Conservation (phyloP, 2,329 filamentous ascomycete species). For the Anisogramma anomala region DNA sequence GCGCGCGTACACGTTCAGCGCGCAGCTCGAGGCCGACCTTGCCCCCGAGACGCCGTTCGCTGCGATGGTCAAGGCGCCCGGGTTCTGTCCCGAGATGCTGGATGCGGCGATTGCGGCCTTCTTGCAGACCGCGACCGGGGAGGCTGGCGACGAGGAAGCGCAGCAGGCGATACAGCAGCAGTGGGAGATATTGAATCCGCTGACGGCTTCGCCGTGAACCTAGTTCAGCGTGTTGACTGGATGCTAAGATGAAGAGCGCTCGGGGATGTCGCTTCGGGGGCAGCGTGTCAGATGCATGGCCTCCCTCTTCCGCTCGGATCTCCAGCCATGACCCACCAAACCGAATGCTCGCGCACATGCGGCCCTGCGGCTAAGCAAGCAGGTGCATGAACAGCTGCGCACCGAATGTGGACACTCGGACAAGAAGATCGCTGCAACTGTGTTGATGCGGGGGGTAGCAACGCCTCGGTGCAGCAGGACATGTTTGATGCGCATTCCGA, state of each 20-base stretch:
- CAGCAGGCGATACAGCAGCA: constrained; percentile 27
- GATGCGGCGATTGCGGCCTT: constrained; percentile 40
- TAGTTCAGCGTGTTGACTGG: constrained; percentile 19
- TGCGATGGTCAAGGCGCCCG: constrained; percentile 33
- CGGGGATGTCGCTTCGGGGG: constrained; percentile 1
- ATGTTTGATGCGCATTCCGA: constrained; percentile 1
- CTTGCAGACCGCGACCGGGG: constrained; percentile 22
- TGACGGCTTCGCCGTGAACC: constrained; percentile 5
- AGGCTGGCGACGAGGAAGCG: constrained; percentile 25
- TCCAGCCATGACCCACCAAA: background rate
- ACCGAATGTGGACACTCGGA: background rate
- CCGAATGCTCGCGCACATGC: background rate
- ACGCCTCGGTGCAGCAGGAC: background rate
- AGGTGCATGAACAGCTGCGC: background rate
- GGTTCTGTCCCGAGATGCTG: constrained; percentile 35
- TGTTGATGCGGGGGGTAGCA: background rate
- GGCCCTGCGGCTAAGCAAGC: background rate
- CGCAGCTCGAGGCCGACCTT: constrained; percentile 44
- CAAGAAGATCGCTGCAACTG: background rate
- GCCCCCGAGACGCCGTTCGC: constrained; percentile 31
- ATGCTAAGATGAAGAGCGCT: constrained; percentile 1
- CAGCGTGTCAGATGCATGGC: constrained; percentile 12
- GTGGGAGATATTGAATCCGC: constrained; percentile 28
- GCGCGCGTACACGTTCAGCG: constrained; percentile 52
- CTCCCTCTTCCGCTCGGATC: constrained; percentile 3